Conservation (phyloP, 2,329 filamentous ascomycete species). For the Claviceps pazoutovae region DNA sequence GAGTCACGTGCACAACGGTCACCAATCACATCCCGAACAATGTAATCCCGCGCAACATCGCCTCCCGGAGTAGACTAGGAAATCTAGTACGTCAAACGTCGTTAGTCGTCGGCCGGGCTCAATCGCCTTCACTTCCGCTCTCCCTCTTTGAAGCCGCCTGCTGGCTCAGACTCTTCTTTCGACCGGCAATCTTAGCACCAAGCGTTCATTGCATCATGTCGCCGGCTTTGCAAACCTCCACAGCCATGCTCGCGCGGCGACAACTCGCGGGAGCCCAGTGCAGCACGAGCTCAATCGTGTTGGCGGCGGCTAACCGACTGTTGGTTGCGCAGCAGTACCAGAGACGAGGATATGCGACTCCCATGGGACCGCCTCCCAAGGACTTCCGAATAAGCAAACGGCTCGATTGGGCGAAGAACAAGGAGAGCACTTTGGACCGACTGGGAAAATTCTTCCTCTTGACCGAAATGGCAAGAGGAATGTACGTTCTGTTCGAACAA, state of each 20-base stretch:
- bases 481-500: slow-evolving; percentile 96
- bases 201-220: slow-evolving; percentile 14
- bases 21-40: slow-evolving; percentile 24
- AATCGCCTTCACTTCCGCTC: slow-evolving; percentile 12
- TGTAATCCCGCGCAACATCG: slow-evolving; percentile 26
- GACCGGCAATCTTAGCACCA: neutral
- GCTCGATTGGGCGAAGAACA: slow-evolving; percentile 66
- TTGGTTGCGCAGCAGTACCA: slow-evolving; percentile 9
- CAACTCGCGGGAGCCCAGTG: slow-evolving; percentile 17
- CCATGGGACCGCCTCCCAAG: slow-evolving; percentile 62
- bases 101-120: slow-evolving; percentile 4
- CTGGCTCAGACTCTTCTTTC: neutral
- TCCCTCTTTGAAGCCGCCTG: slow-evolving; percentile 1
- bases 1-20: neutral
- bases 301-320: slow-evolving; percentile 11
- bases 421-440: slow-evolving; percentile 66
- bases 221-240: slow-evolving; percentile 18
- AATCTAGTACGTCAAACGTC: slow-evolving; percentile 5
- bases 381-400: slow-evolving; percentile 66
- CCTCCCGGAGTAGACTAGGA: neutral
- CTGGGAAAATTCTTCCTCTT: slow-evolving; percentile 89
- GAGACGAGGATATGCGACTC: slow-evolving; percentile 45
- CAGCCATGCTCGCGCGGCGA: slow-evolving; percentile 22
- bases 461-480: slow-evolving; percentile 90
- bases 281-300: slow-evolving; percentile 9